Conservation (phyloP, 2,329 filamentous ascomycete genomes). For the Venturia aucupariae region DNA sequence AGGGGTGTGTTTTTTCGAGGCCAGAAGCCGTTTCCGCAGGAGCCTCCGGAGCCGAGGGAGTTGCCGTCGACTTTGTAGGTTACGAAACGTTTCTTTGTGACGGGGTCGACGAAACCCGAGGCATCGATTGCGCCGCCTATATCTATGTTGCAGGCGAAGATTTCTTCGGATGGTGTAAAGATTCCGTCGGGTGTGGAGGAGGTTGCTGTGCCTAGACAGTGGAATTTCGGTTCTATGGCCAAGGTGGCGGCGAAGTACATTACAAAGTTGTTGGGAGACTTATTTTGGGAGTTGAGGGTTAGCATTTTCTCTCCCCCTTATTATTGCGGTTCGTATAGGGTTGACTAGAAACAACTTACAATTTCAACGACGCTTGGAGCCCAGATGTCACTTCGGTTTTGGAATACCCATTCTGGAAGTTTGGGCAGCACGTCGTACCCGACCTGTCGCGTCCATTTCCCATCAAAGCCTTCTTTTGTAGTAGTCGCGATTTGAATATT, state of each 20-base stretch:
- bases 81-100: slow-evolving; percentile 46
- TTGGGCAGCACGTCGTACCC: slow-evolving; percentile 24
- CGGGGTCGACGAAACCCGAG: slow-evolving; percentile 47
- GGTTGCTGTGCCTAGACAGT: slow-evolving; percentile 52
- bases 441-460: slow-evolving; percentile 18
- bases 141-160: neutral
- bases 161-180: slow-evolving; percentile 33
- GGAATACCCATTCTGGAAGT: slow-evolving; percentile 17
- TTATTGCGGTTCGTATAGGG: neutral
- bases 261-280: slow-evolving; percentile 33
- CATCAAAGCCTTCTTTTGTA: neutral
- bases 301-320: neutral
- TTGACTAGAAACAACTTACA: slow-evolving; percentile 5
- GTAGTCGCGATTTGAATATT: slow-evolving; percentile 31
- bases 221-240: slow-evolving; percentile 30
- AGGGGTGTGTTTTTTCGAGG: slow-evolving; percentile 43
- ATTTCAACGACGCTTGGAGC: slow-evolving; percentile 25
- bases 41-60: slow-evolving; percentile 37
- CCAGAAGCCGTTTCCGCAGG: slow-evolving; percentile 36
- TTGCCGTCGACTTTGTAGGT: slow-evolving; percentile 61
- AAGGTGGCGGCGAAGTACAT: slow-evolving; percentile 50
- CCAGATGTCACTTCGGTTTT: slow-evolving; percentile 22
- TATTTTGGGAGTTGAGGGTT: slow-evolving; percentile 27
- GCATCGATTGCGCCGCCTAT: slow-evolving; percentile 56
- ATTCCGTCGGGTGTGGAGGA: slow-evolving; percentile 42